Evolutionary conservation across 257 asterid species (phyloP).

Genomic region (Ajuga chamaepitys): DNA sequence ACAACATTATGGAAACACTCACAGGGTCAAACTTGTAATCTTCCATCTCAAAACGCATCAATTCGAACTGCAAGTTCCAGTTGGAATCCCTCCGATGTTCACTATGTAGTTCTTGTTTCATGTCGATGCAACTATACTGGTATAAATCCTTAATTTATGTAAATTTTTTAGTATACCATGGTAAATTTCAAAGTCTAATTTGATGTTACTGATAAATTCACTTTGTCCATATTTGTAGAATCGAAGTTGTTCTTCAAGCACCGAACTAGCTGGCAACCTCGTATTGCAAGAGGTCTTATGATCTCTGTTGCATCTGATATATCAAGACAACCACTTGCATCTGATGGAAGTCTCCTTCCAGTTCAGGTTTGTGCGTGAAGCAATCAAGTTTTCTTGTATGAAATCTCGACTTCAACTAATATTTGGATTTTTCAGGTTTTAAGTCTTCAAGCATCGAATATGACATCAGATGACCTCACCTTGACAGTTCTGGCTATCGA

Average conservation of each 20-base stretch:
- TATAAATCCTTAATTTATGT: conserved; percentile 19
- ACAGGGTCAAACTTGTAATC: conserved; percentile 23
- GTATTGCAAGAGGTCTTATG: conserved; percentile 75
- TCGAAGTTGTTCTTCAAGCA: conserved; percentile 87
- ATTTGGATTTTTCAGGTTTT: conserved; percentile 63
- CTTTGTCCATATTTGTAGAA: conserved; percentile 37
- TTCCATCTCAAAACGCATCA: conserved; percentile 27
- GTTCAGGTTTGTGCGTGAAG: conserved; percentile 53
- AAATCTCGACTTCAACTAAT: conserved; percentile 20
- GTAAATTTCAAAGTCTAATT: not conserved
- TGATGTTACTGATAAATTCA: conserved; percentile 3
- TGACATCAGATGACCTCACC: conserved; percentile 80
- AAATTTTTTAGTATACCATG: not conserved
- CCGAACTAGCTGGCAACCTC: conserved; percentile 83
- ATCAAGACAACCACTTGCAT: conserved; percentile 52
- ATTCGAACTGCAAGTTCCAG: conserved; percentile 45
- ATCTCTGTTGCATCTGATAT: conserved; percentile 83
- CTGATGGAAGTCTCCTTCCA: conserved; percentile 71
- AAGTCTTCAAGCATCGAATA: conserved; percentile 86
- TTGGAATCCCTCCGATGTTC: conserved; percentile 30
- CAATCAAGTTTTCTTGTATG: not conserved
- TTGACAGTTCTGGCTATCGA: conserved; percentile 65
- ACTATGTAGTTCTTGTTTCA: conserved; percentile 75
- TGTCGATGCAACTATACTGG: conserved; percentile 97
- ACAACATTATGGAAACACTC: conserved; percentile 44